Evolutionary conservation across 495 filamentous ascomycete genomes (phyloP), one percentile per base, ranked within the genome.

Genomic region (Lichenothelia convexa): DNA sequence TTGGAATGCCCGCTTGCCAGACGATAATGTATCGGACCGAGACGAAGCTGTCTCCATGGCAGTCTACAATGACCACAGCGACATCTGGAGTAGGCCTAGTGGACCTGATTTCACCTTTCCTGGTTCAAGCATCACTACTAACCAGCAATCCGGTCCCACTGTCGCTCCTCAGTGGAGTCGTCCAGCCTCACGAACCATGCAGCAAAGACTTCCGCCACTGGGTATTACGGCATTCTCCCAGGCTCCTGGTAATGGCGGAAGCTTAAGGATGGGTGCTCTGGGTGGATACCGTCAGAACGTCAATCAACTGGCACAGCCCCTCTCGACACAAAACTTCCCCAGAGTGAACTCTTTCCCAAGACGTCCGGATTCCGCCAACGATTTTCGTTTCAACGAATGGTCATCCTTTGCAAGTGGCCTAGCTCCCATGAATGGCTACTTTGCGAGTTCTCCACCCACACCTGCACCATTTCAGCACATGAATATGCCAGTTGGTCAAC

Each of bases 11-110:
- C 67, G 70, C 42, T 78, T 86, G 22, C 18, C 34, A n/a, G 30
- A 32, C 27, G 80, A 86, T 48, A 57, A 65, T 36, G 70, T 68
- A 23, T 78, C 75, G 26, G 64, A 72, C 30, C 71, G 71, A 36
- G 67, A 70, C 29, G 80, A 82, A 48, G 53, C 65, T 23, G 45
- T 72, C 43, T 75, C 74, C 38, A 55, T 66, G 33, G n/a, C n/a
- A n/a, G n/a, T n/a, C n/a, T n/a, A n/a, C n/a, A n/a, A n/a, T n/a
- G n/a, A n/a, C n/a, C n/a, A n/a, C n/a, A n/a, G n/a, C n/a, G n/a
- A n/a, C n/a, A n/a, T n/a, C n/a, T n/a, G n/a, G n/a, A n/a, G n/a
- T n/a, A n/a, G n/a, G n/a, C n/a, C n/a, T n/a, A n/a, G n/a, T n/a
- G n/a, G n/a, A n/a, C n/a, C n/a, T n/a, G n/a, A n/a, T n/a, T n/a